These are phyloP conservation scores for Conticribra weissflogii DNA, from an alignment of 108 stramenopile genomes.

Conservation along the genomic window DNA sequence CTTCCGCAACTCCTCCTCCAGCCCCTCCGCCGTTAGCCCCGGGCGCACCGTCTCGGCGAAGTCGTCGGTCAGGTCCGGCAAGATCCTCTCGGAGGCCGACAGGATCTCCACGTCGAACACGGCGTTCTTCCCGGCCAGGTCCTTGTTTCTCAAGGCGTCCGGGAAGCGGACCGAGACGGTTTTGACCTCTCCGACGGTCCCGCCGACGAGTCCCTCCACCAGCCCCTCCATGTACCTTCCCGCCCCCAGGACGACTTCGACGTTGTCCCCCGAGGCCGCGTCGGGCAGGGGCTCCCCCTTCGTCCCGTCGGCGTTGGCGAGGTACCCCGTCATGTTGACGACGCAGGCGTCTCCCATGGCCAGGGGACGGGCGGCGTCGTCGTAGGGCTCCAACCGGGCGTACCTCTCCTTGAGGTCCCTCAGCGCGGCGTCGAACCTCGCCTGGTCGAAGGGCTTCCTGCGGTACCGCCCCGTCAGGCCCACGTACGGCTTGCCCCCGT, in stretches of 20 bases:
- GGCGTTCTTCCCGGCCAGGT: slow-evolving; percentile 88
- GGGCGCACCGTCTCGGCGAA: slow-evolving; percentile 84
- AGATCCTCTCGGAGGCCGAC: slow-evolving; percentile 68
- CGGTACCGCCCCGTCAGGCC: slow-evolving; percentile 78
- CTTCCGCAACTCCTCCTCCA: slow-evolving; percentile 82
- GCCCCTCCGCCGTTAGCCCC: slow-evolving; percentile 78
- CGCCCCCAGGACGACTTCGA: slow-evolving; percentile 79
- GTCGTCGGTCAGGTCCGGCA: slow-evolving; percentile 91
- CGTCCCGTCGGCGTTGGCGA: slow-evolving; percentile 64
- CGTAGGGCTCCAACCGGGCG: slow-evolving; percentile 64
- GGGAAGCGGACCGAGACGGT: slow-evolving; percentile 79
- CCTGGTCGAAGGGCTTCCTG: slow-evolving; percentile 85
- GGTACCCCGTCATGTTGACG: slow-evolving; percentile 88
- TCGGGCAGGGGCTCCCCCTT: slow-evolving; percentile 87
- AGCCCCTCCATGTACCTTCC: slow-evolving; percentile 91
- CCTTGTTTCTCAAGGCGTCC: slow-evolving; percentile 77
- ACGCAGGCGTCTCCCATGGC: slow-evolving; percentile 82
- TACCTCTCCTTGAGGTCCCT: slow-evolving; percentile 82
- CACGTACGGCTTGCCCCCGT: slow-evolving; percentile 71
- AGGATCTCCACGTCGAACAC: slow-evolving; percentile 89
- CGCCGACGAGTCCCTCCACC: slow-evolving; percentile 84
- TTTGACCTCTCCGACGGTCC: slow-evolving; percentile 76
- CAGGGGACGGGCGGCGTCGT: slow-evolving; percentile 52
- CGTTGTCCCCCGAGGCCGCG: slow-evolving; percentile 85
- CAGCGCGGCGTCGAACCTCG: slow-evolving; percentile 74